phyloP scores from a whole-genome alignment of 2,329 filamentous ascomycete genomes.

The Aspergillus quadricinctus region DNA sequence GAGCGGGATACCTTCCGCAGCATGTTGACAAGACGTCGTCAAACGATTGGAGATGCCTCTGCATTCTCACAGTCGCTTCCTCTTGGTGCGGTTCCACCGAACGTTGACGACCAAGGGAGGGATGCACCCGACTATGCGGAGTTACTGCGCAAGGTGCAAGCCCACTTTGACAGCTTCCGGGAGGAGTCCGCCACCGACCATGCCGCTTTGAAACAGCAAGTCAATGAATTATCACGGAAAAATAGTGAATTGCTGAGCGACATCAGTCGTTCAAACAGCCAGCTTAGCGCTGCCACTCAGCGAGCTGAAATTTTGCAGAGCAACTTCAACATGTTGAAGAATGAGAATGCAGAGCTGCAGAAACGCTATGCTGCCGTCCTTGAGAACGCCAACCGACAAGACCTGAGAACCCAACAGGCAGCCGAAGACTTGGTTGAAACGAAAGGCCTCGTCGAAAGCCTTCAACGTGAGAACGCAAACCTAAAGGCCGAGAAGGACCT shows the following conservation, averaged over 20 bases:
- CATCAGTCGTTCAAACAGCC: constrained; percentile 72
- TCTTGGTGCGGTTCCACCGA: constrained; percentile 47
- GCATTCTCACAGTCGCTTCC: constrained; percentile 69
- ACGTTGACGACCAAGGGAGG: constrained; percentile 41
- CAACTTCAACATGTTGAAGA: constrained; percentile 79
- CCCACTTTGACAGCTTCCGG: constrained; percentile 83
- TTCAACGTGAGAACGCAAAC: constrained; percentile 87
- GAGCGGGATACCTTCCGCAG: constrained; percentile 97
- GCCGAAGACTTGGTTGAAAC: constrained; percentile 90
- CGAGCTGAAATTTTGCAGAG: constrained; percentile 84
- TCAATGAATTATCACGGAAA: constrained; percentile 74
- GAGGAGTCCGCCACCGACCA: constrained; percentile 80
- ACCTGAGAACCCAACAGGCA: constrained; percentile 83
- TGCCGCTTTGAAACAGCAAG: constrained; percentile 76
- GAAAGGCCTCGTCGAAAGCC: constrained; percentile 73
- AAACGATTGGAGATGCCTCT: constrained; percentile 56
- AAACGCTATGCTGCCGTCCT: constrained; percentile 73
- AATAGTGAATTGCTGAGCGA: constrained; percentile 80
- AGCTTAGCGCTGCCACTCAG: constrained; percentile 75
- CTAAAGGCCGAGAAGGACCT: constrained; percentile 92
- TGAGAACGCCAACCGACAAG: constrained; percentile 82
- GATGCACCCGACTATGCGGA: constrained; percentile 68
- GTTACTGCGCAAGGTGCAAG: constrained; percentile 80
- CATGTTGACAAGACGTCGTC: constrained; percentile 74
- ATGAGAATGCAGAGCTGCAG: constrained; percentile 80